Conservation (phyloP, 2,329 filamentous ascomycete species). For the Aspergillus pseudonomiae region DNA sequence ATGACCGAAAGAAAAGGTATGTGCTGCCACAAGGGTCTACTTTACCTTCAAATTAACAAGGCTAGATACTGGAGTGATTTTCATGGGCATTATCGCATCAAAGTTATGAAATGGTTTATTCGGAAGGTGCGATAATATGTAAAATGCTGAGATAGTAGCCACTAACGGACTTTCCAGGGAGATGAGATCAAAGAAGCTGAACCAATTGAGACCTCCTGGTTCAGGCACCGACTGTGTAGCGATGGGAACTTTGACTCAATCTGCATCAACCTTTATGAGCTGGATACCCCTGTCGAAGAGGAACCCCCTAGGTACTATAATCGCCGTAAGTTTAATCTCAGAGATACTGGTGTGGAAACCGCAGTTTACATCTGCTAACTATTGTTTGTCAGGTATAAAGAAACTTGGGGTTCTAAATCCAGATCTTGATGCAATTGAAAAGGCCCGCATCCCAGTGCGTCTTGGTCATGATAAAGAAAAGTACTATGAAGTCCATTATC, state of each 20-base stretch:
- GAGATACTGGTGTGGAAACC: neutral
- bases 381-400: conserved; percentile 19
- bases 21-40: neutral
- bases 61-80: conserved; percentile 19
- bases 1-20: conserved; percentile 22
- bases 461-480: conserved; percentile 12
- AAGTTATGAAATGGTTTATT: conserved; percentile 26
- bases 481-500: conserved; percentile 19
- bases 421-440: conserved; percentile 17
- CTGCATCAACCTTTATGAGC: conserved; percentile 4
- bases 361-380: neutral
- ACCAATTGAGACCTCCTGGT: conserved; percentile 10
- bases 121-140: conserved; percentile 15
- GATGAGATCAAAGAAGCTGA: conserved; percentile 21
- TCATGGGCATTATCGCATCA: conserved; percentile 13
- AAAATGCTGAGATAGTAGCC: neutral
- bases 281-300: conserved; percentile 7
- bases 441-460: conserved; percentile 10
- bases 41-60: neutral
- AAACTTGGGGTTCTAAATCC: conserved; percentile 20
- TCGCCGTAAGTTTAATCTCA: conserved; percentile 11
- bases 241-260: conserved; percentile 9
- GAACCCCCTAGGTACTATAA: conserved; percentile 14
- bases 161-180: conserved; percentile 8
- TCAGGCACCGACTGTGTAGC: neutral